A percentile compares a stretch with the other conserved stretches of the same genome.
Conservation (phyloP, 345 rosid genomes). For the Dipteronia dyeriana region DNA sequence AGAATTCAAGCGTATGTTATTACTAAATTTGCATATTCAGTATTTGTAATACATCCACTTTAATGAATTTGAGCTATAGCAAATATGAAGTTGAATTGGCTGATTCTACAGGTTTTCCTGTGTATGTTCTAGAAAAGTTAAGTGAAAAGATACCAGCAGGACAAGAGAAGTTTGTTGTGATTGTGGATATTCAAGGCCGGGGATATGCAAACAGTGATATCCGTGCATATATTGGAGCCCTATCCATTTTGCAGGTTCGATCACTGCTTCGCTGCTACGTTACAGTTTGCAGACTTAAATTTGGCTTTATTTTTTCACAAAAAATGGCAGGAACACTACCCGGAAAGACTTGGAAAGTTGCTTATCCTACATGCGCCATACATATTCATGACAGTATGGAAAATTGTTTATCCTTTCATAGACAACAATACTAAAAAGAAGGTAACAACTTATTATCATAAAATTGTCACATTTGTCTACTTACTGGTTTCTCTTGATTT, state of each 20-base stretch:
- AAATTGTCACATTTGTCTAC: neutral
- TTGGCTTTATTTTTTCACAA: neutral
- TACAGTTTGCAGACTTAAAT: neutral
- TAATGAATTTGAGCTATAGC: too few species aligned
- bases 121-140: constrained; percentile 33
- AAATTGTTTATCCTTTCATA: constrained; percentile 41
- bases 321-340: constrained; percentile 48
- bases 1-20: constrained; percentile 50
- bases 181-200: constrained; percentile 53
- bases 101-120: constrained; percentile 37
- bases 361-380: constrained; percentile 39
- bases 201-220: constrained; percentile 53
- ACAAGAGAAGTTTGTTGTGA: constrained; percentile 43
- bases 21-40: too few species aligned
- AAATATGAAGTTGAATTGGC: too few species aligned
- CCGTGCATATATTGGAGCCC: constrained; percentile 37
- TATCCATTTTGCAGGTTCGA: constrained; percentile 46
- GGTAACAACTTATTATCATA: constrained; percentile 25
- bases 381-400: constrained; percentile 45
- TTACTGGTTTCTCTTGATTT: neutral
- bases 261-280: too few species aligned
- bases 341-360: constrained; percentile 49
- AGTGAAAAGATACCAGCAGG: constrained; percentile 39
- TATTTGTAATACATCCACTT: too few species aligned
- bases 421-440: constrained; percentile 42